Base-by-base conservation (phyloP, 2,329 filamentous ascomycete species). In the Penicillium sclerotigenum region DNA sequence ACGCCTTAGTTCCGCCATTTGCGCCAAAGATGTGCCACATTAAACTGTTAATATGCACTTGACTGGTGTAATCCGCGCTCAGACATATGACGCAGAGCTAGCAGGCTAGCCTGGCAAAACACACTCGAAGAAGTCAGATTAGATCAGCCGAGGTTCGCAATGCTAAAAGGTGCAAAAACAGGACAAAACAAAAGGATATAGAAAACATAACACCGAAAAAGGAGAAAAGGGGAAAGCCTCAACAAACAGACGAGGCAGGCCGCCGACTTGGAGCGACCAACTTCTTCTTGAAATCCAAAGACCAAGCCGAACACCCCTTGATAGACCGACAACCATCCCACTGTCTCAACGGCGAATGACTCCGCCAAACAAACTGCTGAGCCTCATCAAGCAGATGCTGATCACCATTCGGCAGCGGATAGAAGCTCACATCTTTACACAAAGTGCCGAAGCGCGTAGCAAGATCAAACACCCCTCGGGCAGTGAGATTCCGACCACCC, bases 381-480 rank as follows among this genome's bases (percentile, higher is more conserved):
- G 61, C 63, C 38, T 70, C 65, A 38, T 66, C 65, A 26, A 69
- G 59, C 38, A 69, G 59, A 60, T 62, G 56, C 33, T 62, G 62
- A 47, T 71, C 62, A 9, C 61, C 57, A 24, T 61, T 58, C n/a
- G 66, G 67, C 43, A 69, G 33, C n/a, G 71, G 67, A 51, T 68
- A 66, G 50, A 73, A 72, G 52, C 65, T 62, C 29, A 73, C 50
- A 40, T 72, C 66, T 43, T 65, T 66, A 13, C 65, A 59, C 45
- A 66, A 28, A 0, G 59, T 50, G 9, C 63, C 68, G 54, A 72
- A 72, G 9, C 61, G 62, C 22, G 59, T 70, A 5, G 66, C 68
- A 11, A 73, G 65, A 49, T 69, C 65, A 28, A 66, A 58, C 7
- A 73, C 69, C 0, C 71, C 71, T 7, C 68, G 59, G 1, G 65